Percentiles rank a stretch among this genome's conserved stretches.
Conservation (phyloP, 1,284 basidiomycete species). For the Heterobasidion parviporum region DNA sequence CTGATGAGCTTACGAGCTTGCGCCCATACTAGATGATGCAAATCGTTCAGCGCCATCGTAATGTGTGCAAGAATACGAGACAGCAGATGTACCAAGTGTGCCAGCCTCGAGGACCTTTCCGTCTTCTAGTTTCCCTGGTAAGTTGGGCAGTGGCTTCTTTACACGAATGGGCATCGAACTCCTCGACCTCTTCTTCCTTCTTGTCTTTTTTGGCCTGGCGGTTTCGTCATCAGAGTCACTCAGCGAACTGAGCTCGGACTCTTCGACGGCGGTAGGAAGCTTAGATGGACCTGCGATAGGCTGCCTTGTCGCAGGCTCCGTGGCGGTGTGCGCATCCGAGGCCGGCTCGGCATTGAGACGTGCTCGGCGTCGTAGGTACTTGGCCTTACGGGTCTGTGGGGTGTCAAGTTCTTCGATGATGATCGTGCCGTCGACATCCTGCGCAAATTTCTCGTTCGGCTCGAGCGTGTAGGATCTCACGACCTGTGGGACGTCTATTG, state of each 20-base stretch:
- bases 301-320: not conserved
- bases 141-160: too few species aligned
- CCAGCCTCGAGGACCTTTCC: conserved; percentile 26
- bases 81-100: conserved; percentile 25
- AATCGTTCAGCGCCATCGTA: not conserved
- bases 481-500: not conserved
- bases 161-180: not conserved
- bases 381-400: conserved; percentile 52
- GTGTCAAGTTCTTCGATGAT: conserved; percentile 66
- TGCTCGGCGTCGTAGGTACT: conserved; percentile 25
- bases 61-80: not conserved
- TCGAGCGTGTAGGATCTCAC: conserved; percentile 2
- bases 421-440: conserved; percentile 31
- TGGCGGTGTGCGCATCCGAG: not conserved
- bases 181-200: not conserved
- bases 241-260: conserved; percentile 23
- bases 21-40: conserved; percentile 29
- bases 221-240: conserved; percentile 19
- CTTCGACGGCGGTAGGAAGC: not conserved
- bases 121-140: conserved; percentile 14
- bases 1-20: conserved; percentile 24
- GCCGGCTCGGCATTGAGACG: not conserved
- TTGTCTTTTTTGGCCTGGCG: conserved; percentile 10
- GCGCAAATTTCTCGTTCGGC: conserved; percentile 9
- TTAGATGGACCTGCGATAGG: not conserved